phyloP scores from a whole-genome alignment of 2,329 filamentous ascomycete species.

The Talaromyces funiculosus region DNA sequence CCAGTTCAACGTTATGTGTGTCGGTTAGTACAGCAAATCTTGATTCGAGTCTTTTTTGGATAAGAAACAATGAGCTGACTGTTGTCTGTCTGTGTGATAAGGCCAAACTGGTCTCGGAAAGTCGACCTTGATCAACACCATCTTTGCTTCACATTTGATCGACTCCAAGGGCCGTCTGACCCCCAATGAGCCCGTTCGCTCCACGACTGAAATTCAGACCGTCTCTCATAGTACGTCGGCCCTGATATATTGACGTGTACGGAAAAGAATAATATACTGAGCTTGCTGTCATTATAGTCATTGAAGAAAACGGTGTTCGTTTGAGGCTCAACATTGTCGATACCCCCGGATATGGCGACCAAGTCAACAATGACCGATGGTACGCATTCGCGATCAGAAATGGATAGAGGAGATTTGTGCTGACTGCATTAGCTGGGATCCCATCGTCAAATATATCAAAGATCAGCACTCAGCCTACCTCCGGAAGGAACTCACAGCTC shows the following conservation, averaged over 20 bases:
- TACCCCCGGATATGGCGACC: constrained; percentile 94
- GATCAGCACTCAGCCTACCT: constrained; percentile 99
- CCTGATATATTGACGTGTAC: neutral
- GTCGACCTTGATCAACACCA: constrained; percentile 99
- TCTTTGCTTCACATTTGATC: constrained; percentile 98
- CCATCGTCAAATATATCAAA: constrained; percentile 99
- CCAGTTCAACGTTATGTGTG: constrained; percentile 99
- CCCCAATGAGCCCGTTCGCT: constrained; percentile 87
- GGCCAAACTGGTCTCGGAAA: constrained; percentile 98
- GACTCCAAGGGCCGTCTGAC: constrained; percentile 94
- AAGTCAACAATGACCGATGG: constrained; percentile 99
- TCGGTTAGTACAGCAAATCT: constrained; percentile 64
- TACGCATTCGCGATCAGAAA: constrained; percentile 22
- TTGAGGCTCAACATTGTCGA: constrained; percentile 98
- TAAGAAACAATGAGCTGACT: neutral
- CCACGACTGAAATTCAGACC: constrained; percentile 95
- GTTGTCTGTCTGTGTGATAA: constrained; percentile 34
- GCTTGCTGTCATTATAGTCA: constrained; percentile 48
- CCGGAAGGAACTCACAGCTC: constrained; percentile 97
- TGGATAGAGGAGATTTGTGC: neutral
- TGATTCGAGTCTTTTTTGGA: neutral
- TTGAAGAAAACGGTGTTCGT: constrained; percentile 98
- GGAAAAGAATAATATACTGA: constrained; percentile 17
- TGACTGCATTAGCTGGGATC: constrained; percentile 66
- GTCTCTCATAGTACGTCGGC: constrained; percentile 70